A percentile compares a stretch with the other conserved stretches of the same genome.
Evolutionary conservation across 2,329 filamentous ascomycete genomes (phyloP).

Genomic region (Waltergamsia citrina): DNA sequence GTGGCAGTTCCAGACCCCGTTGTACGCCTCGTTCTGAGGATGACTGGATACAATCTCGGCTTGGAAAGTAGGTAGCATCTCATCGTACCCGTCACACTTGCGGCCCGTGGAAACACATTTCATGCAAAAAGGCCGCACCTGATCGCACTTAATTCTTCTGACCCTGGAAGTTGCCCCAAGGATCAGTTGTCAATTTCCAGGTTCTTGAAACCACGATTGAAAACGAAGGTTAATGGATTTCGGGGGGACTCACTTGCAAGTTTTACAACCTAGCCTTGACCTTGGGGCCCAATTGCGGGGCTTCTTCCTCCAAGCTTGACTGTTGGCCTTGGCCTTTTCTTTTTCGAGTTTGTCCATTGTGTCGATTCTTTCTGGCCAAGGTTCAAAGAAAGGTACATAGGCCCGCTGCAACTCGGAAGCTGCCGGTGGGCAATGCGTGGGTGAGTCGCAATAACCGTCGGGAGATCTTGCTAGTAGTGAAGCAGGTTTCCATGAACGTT

Average conservation of each 20-base stretch:
- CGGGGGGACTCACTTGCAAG: conserved; percentile 25
- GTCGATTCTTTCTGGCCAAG: neutral
- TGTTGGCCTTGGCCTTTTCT: conserved; percentile 10
- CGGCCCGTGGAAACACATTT: conserved; percentile 26
- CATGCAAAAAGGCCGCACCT: conserved; percentile 19
- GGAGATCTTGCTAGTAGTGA: no score
- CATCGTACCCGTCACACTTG: conserved; percentile 23
- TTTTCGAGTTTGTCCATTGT: conserved; percentile 5
- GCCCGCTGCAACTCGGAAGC: no score
- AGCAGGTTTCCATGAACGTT: no score
- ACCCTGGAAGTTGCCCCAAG: conserved; percentile 14
- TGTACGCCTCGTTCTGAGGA: conserved; percentile 2
- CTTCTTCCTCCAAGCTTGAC: conserved; percentile 24
- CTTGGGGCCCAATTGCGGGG: conserved; percentile 27
- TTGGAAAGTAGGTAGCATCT: conserved; percentile 5
- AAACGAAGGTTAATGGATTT: conserved; percentile 3
- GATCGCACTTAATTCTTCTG: conserved; percentile 26
- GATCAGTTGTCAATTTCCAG: conserved; percentile 9
- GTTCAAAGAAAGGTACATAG: no score
- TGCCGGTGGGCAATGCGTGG: no score
- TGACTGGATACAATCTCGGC: conserved; percentile 4
- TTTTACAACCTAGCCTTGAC: conserved; percentile 26
- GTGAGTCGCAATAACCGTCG: no score
- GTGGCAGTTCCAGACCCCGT: neutral
- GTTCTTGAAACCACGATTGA: no score